Conservation (phyloP, 2,329 filamentous ascomycete genomes). For the Fonsecaea multimorphosa region DNA sequence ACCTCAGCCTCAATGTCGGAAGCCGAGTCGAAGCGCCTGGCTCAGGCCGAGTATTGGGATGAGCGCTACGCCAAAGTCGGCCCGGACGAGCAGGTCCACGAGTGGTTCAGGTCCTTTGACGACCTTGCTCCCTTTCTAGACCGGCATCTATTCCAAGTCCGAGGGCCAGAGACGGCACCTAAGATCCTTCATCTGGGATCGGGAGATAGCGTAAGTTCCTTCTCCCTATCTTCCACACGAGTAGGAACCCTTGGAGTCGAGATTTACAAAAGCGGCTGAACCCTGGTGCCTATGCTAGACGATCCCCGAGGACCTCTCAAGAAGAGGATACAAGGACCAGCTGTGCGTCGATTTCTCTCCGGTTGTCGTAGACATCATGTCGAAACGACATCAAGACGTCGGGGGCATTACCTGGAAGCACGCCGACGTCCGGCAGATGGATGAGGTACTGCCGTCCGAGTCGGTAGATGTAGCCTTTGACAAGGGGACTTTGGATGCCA, state of each 20-base stretch:
- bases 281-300: constrained; percentile 53
- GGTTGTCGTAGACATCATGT: constrained; percentile 62
- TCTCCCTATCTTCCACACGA: no score
- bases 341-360: constrained; percentile 64
- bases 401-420: constrained; percentile 57
- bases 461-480: constrained; percentile 64
- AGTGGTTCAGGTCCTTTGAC: constrained; percentile 37
- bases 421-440: constrained; percentile 61
- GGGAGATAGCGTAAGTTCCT: constrained; percentile 6
- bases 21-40: constrained; percentile 31
- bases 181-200: constrained; percentile 32
- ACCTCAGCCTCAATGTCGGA: constrained; percentile 31
- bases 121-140: constrained; percentile 33
- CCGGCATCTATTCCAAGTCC: constrained; percentile 32
- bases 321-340: constrained; percentile 59
- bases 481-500: constrained; percentile 62
- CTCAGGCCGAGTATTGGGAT: constrained; percentile 36
- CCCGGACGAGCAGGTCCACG: constrained; percentile 33
- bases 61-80: constrained; percentile 35
- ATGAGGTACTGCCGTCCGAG: constrained; percentile 45
- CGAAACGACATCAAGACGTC: constrained; percentile 47
- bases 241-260: no score
- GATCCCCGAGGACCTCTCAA: constrained; percentile 57
- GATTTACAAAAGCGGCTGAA: not conserved
- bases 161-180: constrained; percentile 26